phyloP scores from a whole-genome alignment of 441 rosid species.

The Cnidoscolus chayamansa region DNA sequence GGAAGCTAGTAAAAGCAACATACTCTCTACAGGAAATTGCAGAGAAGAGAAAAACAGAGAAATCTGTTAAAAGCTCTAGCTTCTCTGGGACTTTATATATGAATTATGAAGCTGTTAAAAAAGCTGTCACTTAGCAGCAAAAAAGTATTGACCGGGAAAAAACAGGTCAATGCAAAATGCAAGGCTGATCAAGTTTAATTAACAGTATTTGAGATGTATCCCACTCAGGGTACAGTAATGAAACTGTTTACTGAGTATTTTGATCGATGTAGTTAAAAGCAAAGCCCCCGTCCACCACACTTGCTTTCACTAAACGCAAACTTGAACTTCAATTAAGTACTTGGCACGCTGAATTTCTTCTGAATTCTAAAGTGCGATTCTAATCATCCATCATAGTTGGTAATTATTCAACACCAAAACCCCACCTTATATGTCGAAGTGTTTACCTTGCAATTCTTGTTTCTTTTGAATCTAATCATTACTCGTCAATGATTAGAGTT shows the following conservation, averaged over 20 bases:
- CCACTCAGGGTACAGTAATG: slow-evolving; percentile 22
- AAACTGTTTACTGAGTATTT: background rate
- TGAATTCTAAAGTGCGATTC: background rate
- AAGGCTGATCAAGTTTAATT: background rate
- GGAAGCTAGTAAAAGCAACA: slow-evolving; percentile 39
- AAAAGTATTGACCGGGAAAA: background rate
- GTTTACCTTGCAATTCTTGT: too few species aligned
- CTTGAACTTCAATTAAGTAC: slow-evolving; percentile 13
- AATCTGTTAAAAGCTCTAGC: background rate
- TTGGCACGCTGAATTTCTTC: slow-evolving; percentile 2
- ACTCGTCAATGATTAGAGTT: background rate
- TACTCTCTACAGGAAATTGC: slow-evolving; percentile 17
- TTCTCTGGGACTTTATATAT: background rate
- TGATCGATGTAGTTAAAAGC: background rate
- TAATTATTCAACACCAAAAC: background rate
- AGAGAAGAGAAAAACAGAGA: background rate
- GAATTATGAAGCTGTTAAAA: slow-evolving; percentile 2
- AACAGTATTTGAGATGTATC: slow-evolving; percentile 13
- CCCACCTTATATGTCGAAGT: too few species aligned
- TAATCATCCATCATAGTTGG: background rate
- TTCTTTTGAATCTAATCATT: background rate
- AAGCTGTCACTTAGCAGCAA: background rate
- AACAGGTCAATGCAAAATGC: slow-evolving; percentile 6
- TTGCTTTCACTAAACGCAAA: slow-evolving; percentile 22
- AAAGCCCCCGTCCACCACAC: background rate